Percentiles rank a stretch among this genome's conserved stretches.
These are phyloP conservation scores for Eustoma russellianum DNA, from an alignment of 257 asterid genomes.

Conservation along the genomic window DNA sequence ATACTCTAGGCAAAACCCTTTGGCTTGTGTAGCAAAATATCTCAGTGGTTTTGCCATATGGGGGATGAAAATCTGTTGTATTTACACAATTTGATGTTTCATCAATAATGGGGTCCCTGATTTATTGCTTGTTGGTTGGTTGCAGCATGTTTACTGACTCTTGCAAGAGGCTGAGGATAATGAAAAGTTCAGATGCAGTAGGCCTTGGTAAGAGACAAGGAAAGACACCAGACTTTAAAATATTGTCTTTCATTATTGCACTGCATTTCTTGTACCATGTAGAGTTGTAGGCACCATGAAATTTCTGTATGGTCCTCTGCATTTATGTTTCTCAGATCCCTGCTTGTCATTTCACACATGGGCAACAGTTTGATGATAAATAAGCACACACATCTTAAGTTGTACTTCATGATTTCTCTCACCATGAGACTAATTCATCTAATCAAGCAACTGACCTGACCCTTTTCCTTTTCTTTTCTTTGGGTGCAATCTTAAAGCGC, in stretches of 20 bases:
- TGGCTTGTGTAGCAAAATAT: too few species aligned
- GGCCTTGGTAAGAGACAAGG: conserved; percentile 21
- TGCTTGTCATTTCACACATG: too few species aligned
- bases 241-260: conserved; percentile 2
- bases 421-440: too few species aligned
- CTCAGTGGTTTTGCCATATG: too few species aligned
- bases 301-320: not conserved
- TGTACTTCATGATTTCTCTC: too few species aligned
- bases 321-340: too few species aligned
- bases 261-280: not conserved
- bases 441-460: too few species aligned
- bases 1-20: too few species aligned
- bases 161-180: conserved; percentile 36
- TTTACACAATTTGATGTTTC: not conserved
- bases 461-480: not conserved
- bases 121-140: conserved; percentile 1
- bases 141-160: conserved; percentile 33
- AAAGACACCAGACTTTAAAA: not conserved
- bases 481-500: conserved; percentile 14
- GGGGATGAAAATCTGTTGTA: too few species aligned
- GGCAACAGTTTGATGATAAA: too few species aligned
- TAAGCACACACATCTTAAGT: too few species aligned
- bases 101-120: not conserved
- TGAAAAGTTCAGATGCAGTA: conserved; percentile 38
- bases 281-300: conserved; percentile 1